A percentile compares a stretch with the other conserved stretches of the same genome.
Evolutionary conservation across 2,329 filamentous ascomycete species (phyloP).

Genomic region (Verticillium nubilum): DNA sequence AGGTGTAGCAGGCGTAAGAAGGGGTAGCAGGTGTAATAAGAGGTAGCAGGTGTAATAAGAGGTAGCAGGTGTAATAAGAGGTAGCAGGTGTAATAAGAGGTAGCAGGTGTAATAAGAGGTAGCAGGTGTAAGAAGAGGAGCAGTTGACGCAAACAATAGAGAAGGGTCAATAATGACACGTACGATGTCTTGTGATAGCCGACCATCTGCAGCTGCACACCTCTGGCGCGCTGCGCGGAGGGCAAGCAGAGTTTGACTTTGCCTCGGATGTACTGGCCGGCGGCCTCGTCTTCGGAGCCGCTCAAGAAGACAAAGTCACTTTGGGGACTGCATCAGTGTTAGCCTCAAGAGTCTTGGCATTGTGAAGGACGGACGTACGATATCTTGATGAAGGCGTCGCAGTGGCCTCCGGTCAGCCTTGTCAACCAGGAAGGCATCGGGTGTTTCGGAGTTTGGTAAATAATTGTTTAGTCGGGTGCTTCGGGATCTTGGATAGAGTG

Average conservation of each 20-base stretch:
- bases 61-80: too few species aligned
- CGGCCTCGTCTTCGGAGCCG: neutral
- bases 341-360: neutral
- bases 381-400: neutral
- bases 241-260: neutral
- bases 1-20: too few species aligned
- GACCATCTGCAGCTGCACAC: neutral
- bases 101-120: too few species aligned
- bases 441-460: neutral
- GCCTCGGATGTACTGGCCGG: neutral
- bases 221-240: neutral
- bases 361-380: neutral
- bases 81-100: too few species aligned
- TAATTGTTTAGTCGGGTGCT: neutral
- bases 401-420: neutral
- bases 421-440: neutral
- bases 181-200: neutral
- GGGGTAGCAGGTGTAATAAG: too few species aligned
- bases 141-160: too few species aligned
- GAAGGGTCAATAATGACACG: neutral
- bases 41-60: too few species aligned
- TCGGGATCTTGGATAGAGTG: neutral
- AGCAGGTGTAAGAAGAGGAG: too few species aligned
- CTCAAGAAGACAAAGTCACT: neutral
- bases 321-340: neutral